Evolutionary conservation across 306 rosid genomes (phyloP), one percentile per base, ranked within the genome.

Genomic region (Sindora glabra): DNA sequence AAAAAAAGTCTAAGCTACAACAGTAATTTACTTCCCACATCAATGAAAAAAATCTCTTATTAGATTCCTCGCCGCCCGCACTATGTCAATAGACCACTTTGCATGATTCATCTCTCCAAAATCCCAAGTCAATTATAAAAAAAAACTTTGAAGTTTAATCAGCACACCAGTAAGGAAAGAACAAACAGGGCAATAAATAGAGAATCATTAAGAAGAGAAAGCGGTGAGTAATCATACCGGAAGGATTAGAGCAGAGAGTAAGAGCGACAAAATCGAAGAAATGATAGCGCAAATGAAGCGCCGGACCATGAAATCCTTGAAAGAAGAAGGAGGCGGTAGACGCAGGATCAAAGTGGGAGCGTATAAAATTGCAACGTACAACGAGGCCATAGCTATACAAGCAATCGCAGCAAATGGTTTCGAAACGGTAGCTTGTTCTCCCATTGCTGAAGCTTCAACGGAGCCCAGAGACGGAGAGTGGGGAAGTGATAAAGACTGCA

Each of bases 291-390:
- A 83, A 1, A 80, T 23, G 86, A 86, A 92, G n/a, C 96, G 92
- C 18, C 94, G 85, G 64, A 83, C 52, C 83, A 83, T 46, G 80
- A 69, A 86, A 68, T 27, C 53, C 34, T 78, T 59, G 70, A 72
- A 62, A 27, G 96, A 86, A 27, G 95, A 39, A 59, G 98, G 86
- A 9, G 87, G 89, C 2, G 90, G 90, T 11, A 92, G 83, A 13
- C 94, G 95, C 12, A 92, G 86, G 54, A 92, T 65, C 51, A 81
- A 7, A 29, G 90, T 82, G 65, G 98, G 96, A n/a, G 81, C 81
- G 69, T 92, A 81, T 44, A 91, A 81, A 61, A 83, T 57, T 33
- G 63, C 90, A 13, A 92, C 94, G 71, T 80, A 92, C 37, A 82
- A 71, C 16, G 80, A 30, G 4, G 99, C 94, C 95, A 89, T 76